These are phyloP conservation scores for Musa acuminata DNA, from an alignment of 176 grass and related monocot species.

Conservation along the genomic window DNA sequence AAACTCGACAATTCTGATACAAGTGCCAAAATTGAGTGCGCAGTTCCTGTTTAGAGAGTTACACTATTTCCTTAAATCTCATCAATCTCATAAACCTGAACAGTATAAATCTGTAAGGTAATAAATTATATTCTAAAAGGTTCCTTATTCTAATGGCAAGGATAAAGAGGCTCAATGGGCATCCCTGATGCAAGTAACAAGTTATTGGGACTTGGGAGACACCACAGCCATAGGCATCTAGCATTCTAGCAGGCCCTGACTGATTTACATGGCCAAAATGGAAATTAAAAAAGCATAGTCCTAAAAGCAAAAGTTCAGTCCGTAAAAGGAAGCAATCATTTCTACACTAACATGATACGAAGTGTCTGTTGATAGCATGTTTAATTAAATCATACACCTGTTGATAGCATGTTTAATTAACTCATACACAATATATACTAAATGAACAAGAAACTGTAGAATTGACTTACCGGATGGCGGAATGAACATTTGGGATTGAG, in stretches of 20 bases:
- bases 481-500: constrained; percentile 89
- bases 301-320: no score
- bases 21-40: no score
- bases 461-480: constrained; percentile 66
- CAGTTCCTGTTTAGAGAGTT: neutral
- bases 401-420: neutral
- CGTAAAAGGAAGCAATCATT: no score
- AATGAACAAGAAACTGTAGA: neutral
- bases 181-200: neutral
- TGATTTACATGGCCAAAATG: neutral
- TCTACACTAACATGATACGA: no score
- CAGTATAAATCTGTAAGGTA: neutral
- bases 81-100: neutral
- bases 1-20: no score
- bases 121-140: no score
- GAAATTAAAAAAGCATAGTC: neutral
- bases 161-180: neutral
- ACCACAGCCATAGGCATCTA: no score
- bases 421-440: neutral
- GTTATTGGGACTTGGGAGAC: no score
- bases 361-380: no score
- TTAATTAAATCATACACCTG: no score
- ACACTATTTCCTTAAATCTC: neutral
- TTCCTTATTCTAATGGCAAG: neutral
- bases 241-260: neutral